Percentiles rank a stretch among this genome's conserved stretches.
Conservation (phyloP, 2,329 filamentous ascomycete genomes). For the Zasmidium angulare region DNA sequence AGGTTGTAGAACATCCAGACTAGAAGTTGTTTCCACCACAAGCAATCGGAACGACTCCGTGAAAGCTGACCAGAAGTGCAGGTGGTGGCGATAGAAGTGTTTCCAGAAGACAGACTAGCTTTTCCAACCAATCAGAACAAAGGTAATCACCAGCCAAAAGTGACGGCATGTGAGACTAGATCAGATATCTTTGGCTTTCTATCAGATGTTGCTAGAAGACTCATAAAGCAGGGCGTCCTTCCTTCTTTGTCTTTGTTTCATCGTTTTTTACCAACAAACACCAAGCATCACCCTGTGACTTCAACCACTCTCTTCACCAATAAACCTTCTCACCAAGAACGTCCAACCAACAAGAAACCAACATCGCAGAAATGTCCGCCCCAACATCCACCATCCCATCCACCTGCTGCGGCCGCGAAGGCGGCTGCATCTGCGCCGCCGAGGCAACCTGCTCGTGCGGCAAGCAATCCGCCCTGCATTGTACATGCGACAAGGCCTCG, state of each 20-base stretch:
- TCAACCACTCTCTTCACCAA: background rate
- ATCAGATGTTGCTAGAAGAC: background rate
- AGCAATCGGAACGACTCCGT: background rate
- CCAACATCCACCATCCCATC: slow-evolving; percentile 44
- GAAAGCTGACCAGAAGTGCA: background rate
- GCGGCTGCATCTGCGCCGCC: slow-evolving; percentile 52
- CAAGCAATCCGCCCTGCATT: slow-evolving; percentile 80
- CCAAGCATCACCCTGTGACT: background rate
- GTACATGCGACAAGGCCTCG: slow-evolving; percentile 75
- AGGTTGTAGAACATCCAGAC: no score
- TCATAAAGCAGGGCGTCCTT: background rate
- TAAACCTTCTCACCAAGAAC: background rate
- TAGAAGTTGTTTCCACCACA: background rate
- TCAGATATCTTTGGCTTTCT: background rate
- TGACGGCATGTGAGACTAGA: background rate
- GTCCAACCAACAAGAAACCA: slow-evolving; percentile 7
- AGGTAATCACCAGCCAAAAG: background rate
- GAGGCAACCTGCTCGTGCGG: slow-evolving; percentile 67
- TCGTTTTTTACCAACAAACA: background rate
- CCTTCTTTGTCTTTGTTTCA: background rate
- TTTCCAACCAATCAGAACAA: background rate
- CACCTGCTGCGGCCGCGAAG: slow-evolving; percentile 60
- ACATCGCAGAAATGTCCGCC: slow-evolving; percentile 43
- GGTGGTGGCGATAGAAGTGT: background rate
- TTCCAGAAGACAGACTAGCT: background rate